A percentile compares a stretch with the other conserved stretches of the same genome.
phyloP scores from a whole-genome alignment of 345 rosid species.

The Nephelium lappaceum region DNA sequence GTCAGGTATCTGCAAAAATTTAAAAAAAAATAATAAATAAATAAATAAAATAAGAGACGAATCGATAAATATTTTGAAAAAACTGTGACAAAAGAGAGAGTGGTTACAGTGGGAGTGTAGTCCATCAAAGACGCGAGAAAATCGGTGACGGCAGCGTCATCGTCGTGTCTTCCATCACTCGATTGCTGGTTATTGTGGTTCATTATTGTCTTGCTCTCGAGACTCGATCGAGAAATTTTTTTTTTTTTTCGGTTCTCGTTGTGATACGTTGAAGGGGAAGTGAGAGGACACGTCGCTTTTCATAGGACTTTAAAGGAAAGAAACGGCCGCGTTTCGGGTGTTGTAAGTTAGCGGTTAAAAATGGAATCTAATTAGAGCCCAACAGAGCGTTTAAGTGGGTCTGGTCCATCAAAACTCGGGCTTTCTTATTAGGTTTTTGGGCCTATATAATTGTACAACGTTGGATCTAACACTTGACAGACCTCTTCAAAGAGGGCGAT shows the following conservation, averaged over 20 bases:
- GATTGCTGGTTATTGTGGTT: constrained; percentile 53
- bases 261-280: not conserved
- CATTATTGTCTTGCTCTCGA: constrained; percentile 36
- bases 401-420: not conserved
- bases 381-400: not conserved
- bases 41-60: constrained; percentile 6
- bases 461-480: too few species aligned
- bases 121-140: constrained; percentile 88
- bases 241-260: not conserved
- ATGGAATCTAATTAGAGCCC: not conserved
- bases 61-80: not conserved
- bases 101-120: constrained; percentile 74
- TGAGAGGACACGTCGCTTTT: not conserved
- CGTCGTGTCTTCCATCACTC: constrained; percentile 70
- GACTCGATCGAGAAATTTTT: not conserved
- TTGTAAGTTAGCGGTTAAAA: not conserved
- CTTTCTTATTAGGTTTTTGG: too few species aligned
- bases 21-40: not conserved
- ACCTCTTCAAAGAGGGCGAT: too few species aligned
- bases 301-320: not conserved
- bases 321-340: not conserved
- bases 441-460: not conserved
- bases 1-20: constrained; percentile 72
- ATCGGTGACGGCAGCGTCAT: constrained; percentile 75
- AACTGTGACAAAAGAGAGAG: not conserved